Conservation (phyloP, 116 monocot species). For the Papilionanthe hybrid region DNA sequence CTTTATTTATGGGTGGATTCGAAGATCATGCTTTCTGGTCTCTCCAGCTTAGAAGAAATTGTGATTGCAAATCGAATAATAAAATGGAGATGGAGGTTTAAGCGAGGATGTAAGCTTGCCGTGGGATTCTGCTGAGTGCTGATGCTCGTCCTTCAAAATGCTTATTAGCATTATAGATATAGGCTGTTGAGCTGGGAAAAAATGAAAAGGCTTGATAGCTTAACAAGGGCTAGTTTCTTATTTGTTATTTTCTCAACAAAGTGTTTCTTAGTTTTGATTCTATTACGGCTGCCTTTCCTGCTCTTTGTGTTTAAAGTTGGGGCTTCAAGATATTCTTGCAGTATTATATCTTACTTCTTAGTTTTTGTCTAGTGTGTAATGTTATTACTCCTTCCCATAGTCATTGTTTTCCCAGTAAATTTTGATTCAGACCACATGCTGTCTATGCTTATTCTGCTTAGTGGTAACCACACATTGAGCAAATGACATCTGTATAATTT, state of each 20-base stretch:
- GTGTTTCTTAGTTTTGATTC: not conserved
- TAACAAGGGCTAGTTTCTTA: not conserved
- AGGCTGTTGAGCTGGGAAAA: not conserved
- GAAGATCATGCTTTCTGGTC: not conserved
- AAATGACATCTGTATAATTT: not conserved
- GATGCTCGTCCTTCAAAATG: not conserved
- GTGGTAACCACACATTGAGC: not conserved
- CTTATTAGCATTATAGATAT: not conserved
- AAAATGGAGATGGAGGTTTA: too few relatives aligned
- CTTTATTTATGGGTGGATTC: not conserved
- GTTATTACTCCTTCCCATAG: too few relatives aligned
- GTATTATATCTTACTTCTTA: too few relatives aligned
- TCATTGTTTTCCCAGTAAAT: not conserved
- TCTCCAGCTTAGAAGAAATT: not conserved
- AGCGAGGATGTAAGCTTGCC: not conserved
- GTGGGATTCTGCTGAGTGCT: not conserved
- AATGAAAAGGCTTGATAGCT: not conserved
- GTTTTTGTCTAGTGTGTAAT: too few relatives aligned
- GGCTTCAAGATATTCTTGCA: too few relatives aligned
- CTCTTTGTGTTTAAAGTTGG: too few relatives aligned
- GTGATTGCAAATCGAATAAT: not conserved
- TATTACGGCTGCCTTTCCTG: not conserved
- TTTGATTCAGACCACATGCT: not conserved
- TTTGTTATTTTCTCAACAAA: not conserved
- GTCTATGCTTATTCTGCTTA: not conserved